Evolutionary conservation across 2,329 filamentous ascomycete genomes (phyloP).

Genomic region (Fusarium sp.): DNA sequence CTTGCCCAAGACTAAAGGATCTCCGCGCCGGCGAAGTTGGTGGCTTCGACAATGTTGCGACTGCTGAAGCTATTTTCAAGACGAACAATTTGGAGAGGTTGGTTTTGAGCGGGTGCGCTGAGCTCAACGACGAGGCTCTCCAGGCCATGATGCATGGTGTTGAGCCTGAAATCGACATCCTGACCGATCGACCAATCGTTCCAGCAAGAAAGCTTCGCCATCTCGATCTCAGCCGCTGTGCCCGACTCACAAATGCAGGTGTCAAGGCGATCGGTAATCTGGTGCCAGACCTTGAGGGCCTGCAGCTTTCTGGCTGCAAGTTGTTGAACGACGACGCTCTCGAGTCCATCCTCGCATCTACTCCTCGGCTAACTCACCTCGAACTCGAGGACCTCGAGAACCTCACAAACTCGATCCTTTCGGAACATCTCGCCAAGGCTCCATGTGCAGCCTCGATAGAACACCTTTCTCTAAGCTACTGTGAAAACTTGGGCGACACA

Average conservation of each 20-base stretch:
- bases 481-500: slow-evolving; percentile 83
- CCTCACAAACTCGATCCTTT: slow-evolving; percentile 79
- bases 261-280: slow-evolving; percentile 78
- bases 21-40: slow-evolving; percentile 83
- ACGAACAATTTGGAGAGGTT: slow-evolving; percentile 87
- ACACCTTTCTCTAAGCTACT: slow-evolving; percentile 90
- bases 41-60: slow-evolving; percentile 79
- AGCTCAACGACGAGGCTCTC: slow-evolving; percentile 80
- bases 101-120: slow-evolving; percentile 81
- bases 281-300: slow-evolving; percentile 81
- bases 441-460: slow-evolving; percentile 78
- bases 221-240: slow-evolving; percentile 85
- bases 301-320: slow-evolving; percentile 84
- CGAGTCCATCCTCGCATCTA: slow-evolving; percentile 76
- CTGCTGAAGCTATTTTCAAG: slow-evolving; percentile 80
- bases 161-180: slow-evolving; percentile 81
- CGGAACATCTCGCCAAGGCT: slow-evolving; percentile 77
- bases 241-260: slow-evolving; percentile 76
- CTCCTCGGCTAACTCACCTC: slow-evolving; percentile 82
- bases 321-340: slow-evolving; percentile 79
- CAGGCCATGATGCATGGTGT: slow-evolving; percentile 79
- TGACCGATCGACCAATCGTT: slow-evolving; percentile 81
- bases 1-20: slow-evolving; percentile 79
- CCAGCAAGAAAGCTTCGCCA: slow-evolving; percentile 83
- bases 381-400: slow-evolving; percentile 88